These are phyloP conservation scores for Bryoerythrophyllum caledonicum DNA, from an alignment of 225 moss, liverwort and hornwort genomes.

Conservation along the genomic window DNA sequence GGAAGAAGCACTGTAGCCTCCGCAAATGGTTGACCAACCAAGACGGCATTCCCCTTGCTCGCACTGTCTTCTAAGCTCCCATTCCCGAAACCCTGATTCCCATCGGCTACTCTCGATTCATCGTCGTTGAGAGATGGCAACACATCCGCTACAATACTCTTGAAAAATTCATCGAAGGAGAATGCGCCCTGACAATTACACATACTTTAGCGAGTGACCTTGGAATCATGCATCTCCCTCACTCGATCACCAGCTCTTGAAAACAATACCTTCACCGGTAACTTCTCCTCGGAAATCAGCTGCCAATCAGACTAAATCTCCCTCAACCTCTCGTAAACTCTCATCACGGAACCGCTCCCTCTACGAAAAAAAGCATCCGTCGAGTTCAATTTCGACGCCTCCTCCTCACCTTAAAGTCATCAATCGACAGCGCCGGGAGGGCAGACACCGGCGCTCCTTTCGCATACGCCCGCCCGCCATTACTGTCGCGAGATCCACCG, in stretches of 20 bases:
- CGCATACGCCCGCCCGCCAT: conserved; percentile 51
- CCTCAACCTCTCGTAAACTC: background rate
- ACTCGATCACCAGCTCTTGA: conserved; percentile 1
- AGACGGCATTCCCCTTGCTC: conserved; percentile 39
- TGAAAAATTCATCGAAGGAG: conserved; percentile 92
- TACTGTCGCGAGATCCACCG: conserved; percentile 44
- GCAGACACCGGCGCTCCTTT: conserved; percentile 59
- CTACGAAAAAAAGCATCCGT: background rate
- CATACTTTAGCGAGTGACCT: conserved; percentile 18
- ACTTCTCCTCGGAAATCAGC: background rate
- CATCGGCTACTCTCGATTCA: conserved; percentile 52
- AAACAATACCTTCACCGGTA: conserved; percentile 8
- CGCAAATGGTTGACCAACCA: conserved; percentile 77
- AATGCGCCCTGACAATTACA: conserved; percentile 65
- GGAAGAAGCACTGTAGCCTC: conserved; percentile 83
- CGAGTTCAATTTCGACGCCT: background rate
- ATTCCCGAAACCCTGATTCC: conserved; percentile 64
- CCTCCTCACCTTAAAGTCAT: conserved; percentile 81
- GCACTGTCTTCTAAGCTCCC: conserved; percentile 52
- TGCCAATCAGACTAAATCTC: background rate
- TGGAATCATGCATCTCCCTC: background rate
- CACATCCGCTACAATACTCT: conserved; percentile 69
- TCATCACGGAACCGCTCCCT: no score
- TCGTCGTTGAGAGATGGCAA: conserved; percentile 66
- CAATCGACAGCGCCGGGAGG: conserved; percentile 57